Evolutionary conservation across 2,329 filamentous ascomycete genomes (phyloP).

Genomic region (Fusarium sp.): DNA sequence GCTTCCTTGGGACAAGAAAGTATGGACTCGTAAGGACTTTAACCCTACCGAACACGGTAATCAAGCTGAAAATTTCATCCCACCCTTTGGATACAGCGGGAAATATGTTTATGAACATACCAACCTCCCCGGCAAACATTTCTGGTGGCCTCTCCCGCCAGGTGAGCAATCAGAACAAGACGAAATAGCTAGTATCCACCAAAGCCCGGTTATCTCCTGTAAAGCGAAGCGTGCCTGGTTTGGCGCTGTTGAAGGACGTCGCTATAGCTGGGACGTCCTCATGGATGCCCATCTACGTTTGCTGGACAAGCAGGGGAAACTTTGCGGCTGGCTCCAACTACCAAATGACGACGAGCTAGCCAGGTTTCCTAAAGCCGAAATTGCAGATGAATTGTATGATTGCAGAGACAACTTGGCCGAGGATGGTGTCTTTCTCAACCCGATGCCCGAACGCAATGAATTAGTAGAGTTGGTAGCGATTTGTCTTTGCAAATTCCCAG

Average conservation of each 20-base stretch:
- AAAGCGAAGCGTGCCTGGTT: not conserved
- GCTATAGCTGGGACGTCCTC: not conserved
- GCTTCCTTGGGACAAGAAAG: not conserved
- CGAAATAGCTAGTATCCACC: too few relatives aligned
- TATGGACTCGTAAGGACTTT: not conserved
- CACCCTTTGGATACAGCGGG: not conserved
- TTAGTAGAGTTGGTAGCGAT: not conserved
- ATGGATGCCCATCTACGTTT: not conserved
- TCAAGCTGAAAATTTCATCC: not conserved
- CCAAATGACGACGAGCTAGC: not conserved
- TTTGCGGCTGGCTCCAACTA: conserved; percentile 1
- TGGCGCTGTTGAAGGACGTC: not conserved
- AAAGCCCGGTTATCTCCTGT: not conserved
- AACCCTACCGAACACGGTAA: not conserved
- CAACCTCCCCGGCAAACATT: not conserved
- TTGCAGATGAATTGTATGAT: not conserved
- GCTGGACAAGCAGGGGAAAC: not conserved
- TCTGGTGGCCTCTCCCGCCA: not conserved
- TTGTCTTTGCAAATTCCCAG: not conserved
- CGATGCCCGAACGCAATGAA: not conserved
- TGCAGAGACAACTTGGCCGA: not conserved
- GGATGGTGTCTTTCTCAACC: not conserved
- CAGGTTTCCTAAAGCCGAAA: not conserved
- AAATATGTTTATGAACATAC: not conserved
- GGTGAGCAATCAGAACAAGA: not conserved